A percentile compares a stretch with the other conserved stretches of the same genome.
These are phyloP conservation scores for Avena atlantica DNA, from an alignment of 176 grass and related monocot genomes.

Conservation along the genomic window DNA sequence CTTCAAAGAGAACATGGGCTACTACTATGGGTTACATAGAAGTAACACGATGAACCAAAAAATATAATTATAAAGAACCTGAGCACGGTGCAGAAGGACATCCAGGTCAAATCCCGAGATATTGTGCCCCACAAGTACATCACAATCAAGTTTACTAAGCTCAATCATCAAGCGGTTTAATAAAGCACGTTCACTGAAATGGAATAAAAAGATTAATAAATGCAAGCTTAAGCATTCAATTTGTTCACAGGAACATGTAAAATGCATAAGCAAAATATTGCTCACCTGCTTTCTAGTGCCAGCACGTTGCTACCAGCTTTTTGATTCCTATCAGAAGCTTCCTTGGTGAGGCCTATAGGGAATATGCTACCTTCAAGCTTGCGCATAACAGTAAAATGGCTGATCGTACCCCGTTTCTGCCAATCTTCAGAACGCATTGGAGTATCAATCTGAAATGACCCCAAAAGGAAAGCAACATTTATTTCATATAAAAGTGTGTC, in stretches of 20 bases:
- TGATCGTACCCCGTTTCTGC: conserved; percentile 66
- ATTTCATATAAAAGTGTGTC: conserved; percentile 21
- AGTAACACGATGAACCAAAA: conserved; percentile 14
- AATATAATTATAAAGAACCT: conserved; percentile 57
- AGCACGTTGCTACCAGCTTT: conserved; percentile 71
- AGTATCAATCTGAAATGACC: conserved; percentile 73
- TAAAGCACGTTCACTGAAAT: conserved; percentile 90
- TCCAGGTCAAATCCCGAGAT: conserved; percentile 98
- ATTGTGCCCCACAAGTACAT: conserved; percentile 96
- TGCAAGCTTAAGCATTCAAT: conserved; percentile 11
- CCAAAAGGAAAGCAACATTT: conserved; percentile 23
- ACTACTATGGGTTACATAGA: conserved; percentile 5
- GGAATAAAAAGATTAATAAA: conserved; percentile 34
- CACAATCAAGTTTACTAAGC: conserved; percentile 91
- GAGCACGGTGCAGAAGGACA: conserved; percentile 90
- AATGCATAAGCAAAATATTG: conserved; percentile 5
- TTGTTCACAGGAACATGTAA: conserved; percentile 23
- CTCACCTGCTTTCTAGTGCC: conserved; percentile 83
- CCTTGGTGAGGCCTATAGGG: conserved; percentile 85
- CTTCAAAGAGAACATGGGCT: conserved; percentile 32
- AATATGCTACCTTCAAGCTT: conserved; percentile 94
- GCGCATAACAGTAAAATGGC: conserved; percentile 92
- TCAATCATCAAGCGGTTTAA: conserved; percentile 96
- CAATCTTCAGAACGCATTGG: conserved; percentile 86
- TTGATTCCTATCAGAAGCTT: conserved; percentile 79